These are phyloP conservation scores for Saccharum spontaneum DNA, from an alignment of 176 grass and related monocot genomes.

Conservation along the genomic window DNA sequence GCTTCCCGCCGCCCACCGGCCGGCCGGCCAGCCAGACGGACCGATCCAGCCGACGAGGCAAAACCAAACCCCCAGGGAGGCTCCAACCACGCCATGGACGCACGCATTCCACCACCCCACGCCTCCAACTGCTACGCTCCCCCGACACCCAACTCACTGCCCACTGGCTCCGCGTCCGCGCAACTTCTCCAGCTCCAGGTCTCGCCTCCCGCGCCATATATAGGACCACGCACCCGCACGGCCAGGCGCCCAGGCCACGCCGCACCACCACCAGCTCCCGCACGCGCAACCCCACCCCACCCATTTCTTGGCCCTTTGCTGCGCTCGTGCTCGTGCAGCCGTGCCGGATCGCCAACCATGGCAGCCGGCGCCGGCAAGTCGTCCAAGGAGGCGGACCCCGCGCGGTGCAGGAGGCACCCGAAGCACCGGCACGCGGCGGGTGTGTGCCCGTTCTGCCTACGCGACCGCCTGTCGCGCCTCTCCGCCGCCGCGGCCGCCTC, in stretches of 20 bases:
- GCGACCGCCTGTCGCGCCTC: conserved; percentile 67
- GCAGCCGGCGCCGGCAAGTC: conserved; percentile 26
- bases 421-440: conserved; percentile 61
- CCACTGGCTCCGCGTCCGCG: not conserved
- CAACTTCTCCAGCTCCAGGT: conserved; percentile 19
- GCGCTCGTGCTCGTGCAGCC: not conserved
- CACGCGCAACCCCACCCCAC: not conserved
- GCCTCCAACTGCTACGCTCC: conserved; percentile 5
- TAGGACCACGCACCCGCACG: conserved; percentile 36
- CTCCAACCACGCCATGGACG: conserved; percentile 22
- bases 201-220: conserved; percentile 19
- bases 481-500: conserved; percentile 25
- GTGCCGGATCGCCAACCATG: not conserved
- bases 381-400: conserved; percentile 34
- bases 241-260: conserved; percentile 36
- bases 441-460: conserved; percentile 90
- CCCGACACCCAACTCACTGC: not conserved
- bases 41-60: conserved; percentile 16
- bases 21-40: not conserved
- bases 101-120: conserved; percentile 19
- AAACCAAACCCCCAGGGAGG: not conserved
- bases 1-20: not conserved
- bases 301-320: not conserved
- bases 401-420: conserved; percentile 71
- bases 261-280: not conserved